Evolutionary conservation across 2,329 filamentous ascomycete species (phyloP), one percentile per base, ranked within the genome.

Genomic region (Scorias spongiosa): DNA sequence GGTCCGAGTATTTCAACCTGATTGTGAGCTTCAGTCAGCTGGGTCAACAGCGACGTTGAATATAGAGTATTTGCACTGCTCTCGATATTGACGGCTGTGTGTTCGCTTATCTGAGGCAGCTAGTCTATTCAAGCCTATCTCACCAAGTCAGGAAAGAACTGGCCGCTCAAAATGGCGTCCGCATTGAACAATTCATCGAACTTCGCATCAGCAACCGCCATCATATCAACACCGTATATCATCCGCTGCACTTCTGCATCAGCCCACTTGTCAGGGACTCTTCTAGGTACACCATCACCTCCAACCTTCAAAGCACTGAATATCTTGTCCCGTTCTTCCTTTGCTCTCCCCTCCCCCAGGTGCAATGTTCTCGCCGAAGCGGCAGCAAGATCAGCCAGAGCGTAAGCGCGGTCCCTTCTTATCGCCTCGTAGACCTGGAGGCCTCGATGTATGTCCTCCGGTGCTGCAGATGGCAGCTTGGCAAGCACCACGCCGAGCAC

Each of bases 301-400:
- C 63, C 63, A 9, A 57, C 52, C 54, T 66, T 69, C 45, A 70
- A 46, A 10, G 63, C 66, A 2, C 62, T 70, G 44, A 78, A 78
- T 42, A 69, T 63, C 56, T 64, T 69, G 49, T 78, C 74, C 4
- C 74, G 61, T 57, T 76, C 71, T 51, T 74, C 70, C 61, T 77
- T 75, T 7, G 72, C 75, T 32, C 68, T 70, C 5, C 75, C 75
- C 5, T 73, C 69, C 2, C 74, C 74, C 17, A 78, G 55, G 59
- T 78, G 75, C 60, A 78, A 57, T 1, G 64, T 65, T 18, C 69
- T 58, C 2, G 75, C 74, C 34, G 63, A 70, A 14, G 71, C 69
- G 1, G 74, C 72, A 0, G 74, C 75, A 36, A 77, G 56, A 39
- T 74, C 71, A 0, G 77, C 74, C 4, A 78, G 60, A 1, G 66